Base-by-base conservation (phyloP, 768 basidiomycete genomes). In the Stropharia rugosoannulata region DNA sequence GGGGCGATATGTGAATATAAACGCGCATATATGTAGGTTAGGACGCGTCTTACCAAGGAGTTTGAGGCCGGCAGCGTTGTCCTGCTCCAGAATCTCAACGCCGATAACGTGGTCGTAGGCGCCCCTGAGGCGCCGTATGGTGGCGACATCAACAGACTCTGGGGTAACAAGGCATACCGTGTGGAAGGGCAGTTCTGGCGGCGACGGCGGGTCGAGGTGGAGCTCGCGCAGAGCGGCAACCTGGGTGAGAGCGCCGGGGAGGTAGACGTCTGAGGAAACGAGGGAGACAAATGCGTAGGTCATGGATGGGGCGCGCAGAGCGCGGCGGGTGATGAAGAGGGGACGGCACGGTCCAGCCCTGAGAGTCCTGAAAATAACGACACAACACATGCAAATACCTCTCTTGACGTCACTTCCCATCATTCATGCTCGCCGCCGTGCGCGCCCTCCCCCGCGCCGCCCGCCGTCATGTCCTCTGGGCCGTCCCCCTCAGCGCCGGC, bases 151-250 rank as follows among this genome's bases (percentile, higher is more conserved):
- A 68, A 98, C 86, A 0, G 91, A 88, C 68, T 97, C 93, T 50
- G 97, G 97, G 25, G 96, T 96, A 58, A 96, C 93, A 41, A 99
- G 75, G 73, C 94, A 97, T 58, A 95, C 86, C 12, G 89, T 90
- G 58, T 87, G 78, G 66, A 91, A 91, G 47, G 86, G 79, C 55
- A 86, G 81, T 66, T 84, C 80, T 50, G 85, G 83, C 27, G 81
- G 70, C 43, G 75, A 68, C 19, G 84, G 72, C 7, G 86, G 83
- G 41, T 73, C 71, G 15, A 82, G 78, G 65, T 95, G 94, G 40
- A 93, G 68, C 57, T 95, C 90, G 53, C 82, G 83, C 62, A 99
- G 81, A 13, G 96, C 90, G 51, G 89, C 90, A 32, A 84, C 90
- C 65, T 94, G 79, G 56, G 89, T 83, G 62, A 98, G 86, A 35